Percentiles rank a stretch among this genome's conserved stretches.
Evolutionary conservation across 2,329 filamentous ascomycete genomes (phyloP).

Genomic region (Periconia macrospinosa): DNA sequence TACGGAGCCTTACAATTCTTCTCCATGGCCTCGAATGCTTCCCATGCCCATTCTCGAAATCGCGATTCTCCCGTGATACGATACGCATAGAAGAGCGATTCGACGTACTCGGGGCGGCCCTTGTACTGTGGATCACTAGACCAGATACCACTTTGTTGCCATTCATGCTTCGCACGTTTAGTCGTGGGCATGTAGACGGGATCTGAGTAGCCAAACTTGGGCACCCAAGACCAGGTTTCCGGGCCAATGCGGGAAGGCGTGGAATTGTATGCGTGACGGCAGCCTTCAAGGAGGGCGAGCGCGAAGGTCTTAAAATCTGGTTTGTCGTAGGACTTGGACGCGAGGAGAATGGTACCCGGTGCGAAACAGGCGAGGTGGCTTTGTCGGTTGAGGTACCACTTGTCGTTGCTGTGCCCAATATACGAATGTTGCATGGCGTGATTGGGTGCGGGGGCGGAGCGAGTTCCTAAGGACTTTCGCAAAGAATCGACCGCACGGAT

Average conservation of each 20-base stretch:
- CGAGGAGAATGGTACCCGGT: constrained; percentile 44
- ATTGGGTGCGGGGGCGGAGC: constrained; percentile 37
- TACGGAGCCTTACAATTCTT: constrained; percentile 41
- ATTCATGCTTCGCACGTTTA: constrained; percentile 30
- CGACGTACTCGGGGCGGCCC: constrained; percentile 45
- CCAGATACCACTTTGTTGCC: constrained; percentile 38
- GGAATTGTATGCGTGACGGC: constrained; percentile 41
- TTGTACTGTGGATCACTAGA: constrained; percentile 33
- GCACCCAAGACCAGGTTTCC: constrained; percentile 43
- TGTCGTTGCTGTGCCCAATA: constrained; percentile 38
- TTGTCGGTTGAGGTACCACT: constrained; percentile 42
- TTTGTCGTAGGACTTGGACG: constrained; percentile 35
- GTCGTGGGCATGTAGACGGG: constrained; percentile 32
- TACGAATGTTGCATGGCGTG: constrained; percentile 44
- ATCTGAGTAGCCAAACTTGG: constrained; percentile 37
- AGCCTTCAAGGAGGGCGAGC: constrained; percentile 45
- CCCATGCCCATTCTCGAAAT: constrained; percentile 48
- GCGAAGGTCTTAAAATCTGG: constrained; percentile 39
- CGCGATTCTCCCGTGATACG: constrained; percentile 44
- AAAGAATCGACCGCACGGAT: constrained; percentile 39
- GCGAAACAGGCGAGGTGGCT: constrained; percentile 46
- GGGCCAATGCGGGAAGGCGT: constrained; percentile 44
- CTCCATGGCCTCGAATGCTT: constrained; percentile 42
- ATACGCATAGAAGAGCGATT: constrained; percentile 46
- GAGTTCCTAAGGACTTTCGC: constrained; percentile 37